A percentile compares a stretch with the other conserved stretches of the same genome.
Evolutionary conservation across 768 basidiomycete genomes (phyloP).

Genomic region (Lyophyllum atratum): DNA sequence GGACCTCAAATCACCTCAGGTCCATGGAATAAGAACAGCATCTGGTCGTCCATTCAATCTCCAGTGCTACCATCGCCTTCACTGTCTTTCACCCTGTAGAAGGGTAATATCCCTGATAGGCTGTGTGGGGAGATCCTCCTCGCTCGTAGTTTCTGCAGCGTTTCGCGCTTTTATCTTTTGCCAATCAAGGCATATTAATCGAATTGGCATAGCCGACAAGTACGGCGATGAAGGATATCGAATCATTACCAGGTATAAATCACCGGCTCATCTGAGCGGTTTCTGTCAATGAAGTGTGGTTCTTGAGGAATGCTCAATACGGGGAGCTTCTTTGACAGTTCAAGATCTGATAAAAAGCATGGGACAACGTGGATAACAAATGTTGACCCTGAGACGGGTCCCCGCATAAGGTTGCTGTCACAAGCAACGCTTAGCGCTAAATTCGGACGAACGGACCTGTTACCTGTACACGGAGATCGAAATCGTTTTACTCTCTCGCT

Average conservation of each 20-base stretch:
- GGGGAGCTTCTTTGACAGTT: conserved; percentile 20
- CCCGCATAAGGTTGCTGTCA: conserved; percentile 22
- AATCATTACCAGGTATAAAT: conserved; percentile 18
- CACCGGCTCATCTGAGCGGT: conserved; percentile 33
- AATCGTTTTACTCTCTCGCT: conserved; percentile 11
- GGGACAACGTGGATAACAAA: conserved; percentile 21
- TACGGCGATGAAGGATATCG: conserved; percentile 24
- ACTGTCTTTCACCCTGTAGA: too few species aligned
- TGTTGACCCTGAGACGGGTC: conserved; percentile 25
- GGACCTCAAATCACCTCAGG: too few species aligned
- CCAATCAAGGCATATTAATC: conserved; percentile 1
- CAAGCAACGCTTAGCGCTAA: conserved; percentile 19
- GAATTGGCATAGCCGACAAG: conserved; percentile 25
- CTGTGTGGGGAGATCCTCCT: too few species aligned
- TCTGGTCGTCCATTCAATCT: too few species aligned
- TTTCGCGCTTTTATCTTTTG: neutral
- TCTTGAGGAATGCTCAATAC: conserved; percentile 9
- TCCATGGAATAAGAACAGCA: too few species aligned
- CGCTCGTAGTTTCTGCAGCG: too few species aligned
- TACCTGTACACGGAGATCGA: conserved; percentile 17
- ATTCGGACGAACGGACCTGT: conserved; percentile 17
- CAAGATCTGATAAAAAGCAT: conserved; percentile 19
- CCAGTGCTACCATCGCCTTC: too few species aligned
- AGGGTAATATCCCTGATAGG: too few species aligned
- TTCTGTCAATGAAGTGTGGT: conserved; percentile 35